phyloP scores from a whole-genome alignment of 257 asterid genomes.

The Plantago major region DNA sequence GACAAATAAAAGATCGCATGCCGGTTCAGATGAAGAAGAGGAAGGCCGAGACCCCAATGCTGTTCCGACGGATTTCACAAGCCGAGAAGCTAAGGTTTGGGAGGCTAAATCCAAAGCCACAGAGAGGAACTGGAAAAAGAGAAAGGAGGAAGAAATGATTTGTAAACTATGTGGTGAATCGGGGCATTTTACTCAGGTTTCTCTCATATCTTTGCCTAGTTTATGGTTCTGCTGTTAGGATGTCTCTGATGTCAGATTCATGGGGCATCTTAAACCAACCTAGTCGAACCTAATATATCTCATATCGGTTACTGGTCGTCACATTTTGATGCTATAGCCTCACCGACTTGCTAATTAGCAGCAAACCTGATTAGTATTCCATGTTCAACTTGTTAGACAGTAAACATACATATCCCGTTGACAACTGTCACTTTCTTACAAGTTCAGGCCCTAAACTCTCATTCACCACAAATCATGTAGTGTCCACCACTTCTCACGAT shows the following conservation, averaged over 20 bases:
- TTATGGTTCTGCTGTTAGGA: not conserved
- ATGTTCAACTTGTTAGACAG: too few relatives aligned
- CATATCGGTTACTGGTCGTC: too few relatives aligned
- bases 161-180: slow-evolving; percentile 98
- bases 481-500: too few relatives aligned
- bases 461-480: too few relatives aligned
- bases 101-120: slow-evolving; percentile 99
- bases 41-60: slow-evolving; percentile 86
- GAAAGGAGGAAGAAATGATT: slow-evolving; percentile 96
- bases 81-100: slow-evolving; percentile 99
- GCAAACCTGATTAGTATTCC: too few relatives aligned
- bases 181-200: slow-evolving; percentile 96
- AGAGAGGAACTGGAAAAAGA: slow-evolving; percentile 96
- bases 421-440: too few relatives aligned
- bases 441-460: too few relatives aligned
- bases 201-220: slow-evolving; percentile 1
- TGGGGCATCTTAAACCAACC: not conserved
- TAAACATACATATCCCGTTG: too few relatives aligned
- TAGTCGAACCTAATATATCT: too few relatives aligned
- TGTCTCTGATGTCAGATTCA: not conserved
- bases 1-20: slow-evolving; percentile 61
- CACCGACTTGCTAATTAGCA: too few relatives aligned
- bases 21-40: slow-evolving; percentile 84
- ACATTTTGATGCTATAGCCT: too few relatives aligned
- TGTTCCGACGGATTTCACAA: slow-evolving; percentile 97